A percentile compares a stretch with the other conserved stretches of the same genome.
phyloP scores from a whole-genome alignment of 2,329 filamentous ascomycete species.

The Phoma sp. region DNA sequence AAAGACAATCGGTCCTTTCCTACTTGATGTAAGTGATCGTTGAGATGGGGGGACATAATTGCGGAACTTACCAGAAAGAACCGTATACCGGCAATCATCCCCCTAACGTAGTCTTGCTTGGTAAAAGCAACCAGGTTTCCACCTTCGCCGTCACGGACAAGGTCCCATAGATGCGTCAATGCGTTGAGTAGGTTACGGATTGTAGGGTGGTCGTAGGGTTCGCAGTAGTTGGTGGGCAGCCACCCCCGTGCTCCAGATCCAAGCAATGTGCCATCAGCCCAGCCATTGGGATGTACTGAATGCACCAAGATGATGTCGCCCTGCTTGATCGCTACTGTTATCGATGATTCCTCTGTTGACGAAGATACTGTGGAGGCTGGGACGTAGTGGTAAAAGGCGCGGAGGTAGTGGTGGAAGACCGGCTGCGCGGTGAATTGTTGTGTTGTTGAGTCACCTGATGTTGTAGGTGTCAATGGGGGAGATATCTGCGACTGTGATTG shows the following conservation, averaged over 20 bases:
- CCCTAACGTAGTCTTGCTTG: conserved; percentile 93
- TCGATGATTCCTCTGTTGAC: conserved; percentile 68
- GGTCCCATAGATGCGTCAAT: conserved; percentile 89
- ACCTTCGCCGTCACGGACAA: conserved; percentile 78
- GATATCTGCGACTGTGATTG: conserved; percentile 68
- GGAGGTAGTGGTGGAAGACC: conserved; percentile 91
- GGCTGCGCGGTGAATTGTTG: conserved; percentile 60
- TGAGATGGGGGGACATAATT: not conserved
- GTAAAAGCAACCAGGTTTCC: conserved; percentile 81
- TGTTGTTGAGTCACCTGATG: conserved; percentile 65
- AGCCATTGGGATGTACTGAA: conserved; percentile 96
- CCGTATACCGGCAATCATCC: conserved; percentile 90
- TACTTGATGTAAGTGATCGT: conserved; percentile 49
- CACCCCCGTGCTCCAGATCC: conserved; percentile 87
- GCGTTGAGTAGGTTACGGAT: conserved; percentile 87
- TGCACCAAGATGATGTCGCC: conserved; percentile 94
- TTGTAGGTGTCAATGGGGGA: conserved; percentile 77
- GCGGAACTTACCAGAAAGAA: conserved; percentile 76
- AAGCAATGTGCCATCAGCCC: conserved; percentile 94
- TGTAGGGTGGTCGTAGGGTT: conserved; percentile 87
- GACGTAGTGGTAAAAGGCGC: conserved; percentile 92
- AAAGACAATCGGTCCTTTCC: conserved; percentile 90
- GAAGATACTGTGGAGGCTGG: conserved; percentile 79
- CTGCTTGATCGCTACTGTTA: conserved; percentile 86
- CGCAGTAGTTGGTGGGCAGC: conserved; percentile 98